Evolutionary conservation across 768 basidiomycete species (phyloP), one percentile per base, ranked within the genome.

Genomic region (Pulveroboletus sp.): DNA sequence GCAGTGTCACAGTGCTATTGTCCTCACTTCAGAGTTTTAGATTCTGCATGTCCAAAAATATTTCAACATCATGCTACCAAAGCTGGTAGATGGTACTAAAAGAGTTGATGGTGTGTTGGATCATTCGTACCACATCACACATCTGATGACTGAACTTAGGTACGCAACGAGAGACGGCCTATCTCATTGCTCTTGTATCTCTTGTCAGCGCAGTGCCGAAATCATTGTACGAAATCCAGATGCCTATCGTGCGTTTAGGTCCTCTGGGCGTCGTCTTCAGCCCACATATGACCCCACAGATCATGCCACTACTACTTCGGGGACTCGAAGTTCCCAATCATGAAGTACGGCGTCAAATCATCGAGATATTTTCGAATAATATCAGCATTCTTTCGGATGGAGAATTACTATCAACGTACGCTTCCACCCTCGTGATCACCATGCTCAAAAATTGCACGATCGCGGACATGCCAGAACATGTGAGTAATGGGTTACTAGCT

Each of bases 261-360:
- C 17, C 6, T 36, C 26, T 43, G 8, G 8, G 16, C 23, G 24
- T 7, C n/a, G n/a, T 22, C 22, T 24, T 30, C 16, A 13, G 23
- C 27, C 9, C 19, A 47, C 13, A 5, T 14, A 42, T 43, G 32
- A 35, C 23, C 29, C 16, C n/a, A 11, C 58, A 98, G 94, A 78
- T 98, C 12, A 79, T 97, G 56, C 93, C 96, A 1, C 76, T 97
- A 13, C 75, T 99, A 5, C 71, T 99, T 36, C 87, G 88, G 14
- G 87, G 91, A 4, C 78, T 98, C 16, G 83, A 89, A 35, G 71
- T 96, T 5, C 80, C 84, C 4, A 85, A 92, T 63, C 68, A 79
- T 9, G 76, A 80, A 23, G 81, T 94, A 51, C 83, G 91, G 20
- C 76, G 79, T 14, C 84, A 86, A 68, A 85, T 93, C 42, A 87